phyloP scores from a whole-genome alignment of 805 yeast genomes.

The Myxozyma monticola region DNA sequence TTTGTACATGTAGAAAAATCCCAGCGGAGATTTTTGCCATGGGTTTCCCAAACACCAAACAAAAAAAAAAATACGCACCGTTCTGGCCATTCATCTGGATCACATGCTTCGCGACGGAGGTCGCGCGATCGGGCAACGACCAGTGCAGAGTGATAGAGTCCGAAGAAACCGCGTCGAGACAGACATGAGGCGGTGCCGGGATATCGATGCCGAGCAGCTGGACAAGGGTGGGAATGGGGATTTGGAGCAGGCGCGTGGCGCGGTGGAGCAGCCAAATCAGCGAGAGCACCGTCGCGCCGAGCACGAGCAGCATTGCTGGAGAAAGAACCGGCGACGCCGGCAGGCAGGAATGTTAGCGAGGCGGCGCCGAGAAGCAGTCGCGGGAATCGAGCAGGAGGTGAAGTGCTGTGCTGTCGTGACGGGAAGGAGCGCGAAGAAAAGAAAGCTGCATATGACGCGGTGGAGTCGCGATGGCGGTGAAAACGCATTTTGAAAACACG shows the following conservation, averaged over 20 bases:
- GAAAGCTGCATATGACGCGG: no score
- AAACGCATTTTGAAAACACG: no score
- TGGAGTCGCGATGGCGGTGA: no score
- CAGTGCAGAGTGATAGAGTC: conserved; percentile 39
- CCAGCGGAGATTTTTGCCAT: not conserved
- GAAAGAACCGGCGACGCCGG: no score
- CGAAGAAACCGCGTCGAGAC: conserved; percentile 37
- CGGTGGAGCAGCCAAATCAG: conserved; percentile 41
- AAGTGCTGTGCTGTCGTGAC: no score
- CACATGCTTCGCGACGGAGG: conserved; percentile 36
- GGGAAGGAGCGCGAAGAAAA: no score
- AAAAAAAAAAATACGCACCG: conserved; percentile 24
- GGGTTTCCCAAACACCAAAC: not conserved
- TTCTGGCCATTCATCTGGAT: conserved; percentile 40
- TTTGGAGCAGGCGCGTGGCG: conserved; percentile 38
- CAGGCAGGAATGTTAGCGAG: no score
- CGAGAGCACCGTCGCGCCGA: conserved; percentile 36
- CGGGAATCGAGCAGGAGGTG: no score
- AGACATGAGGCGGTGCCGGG: conserved; percentile 39
- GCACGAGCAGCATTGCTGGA: conserved; percentile 25
- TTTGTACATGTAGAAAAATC: not conserved
- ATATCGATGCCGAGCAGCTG: conserved; percentile 41
- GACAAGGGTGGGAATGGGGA: conserved; percentile 39
- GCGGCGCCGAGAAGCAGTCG: no score
- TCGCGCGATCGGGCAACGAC: conserved; percentile 38